Percentiles rank a stretch among this genome's conserved stretches.
Conservation (phyloP, 495 filamentous ascomycete genomes). For the Elaphomyces granulatus region DNA sequence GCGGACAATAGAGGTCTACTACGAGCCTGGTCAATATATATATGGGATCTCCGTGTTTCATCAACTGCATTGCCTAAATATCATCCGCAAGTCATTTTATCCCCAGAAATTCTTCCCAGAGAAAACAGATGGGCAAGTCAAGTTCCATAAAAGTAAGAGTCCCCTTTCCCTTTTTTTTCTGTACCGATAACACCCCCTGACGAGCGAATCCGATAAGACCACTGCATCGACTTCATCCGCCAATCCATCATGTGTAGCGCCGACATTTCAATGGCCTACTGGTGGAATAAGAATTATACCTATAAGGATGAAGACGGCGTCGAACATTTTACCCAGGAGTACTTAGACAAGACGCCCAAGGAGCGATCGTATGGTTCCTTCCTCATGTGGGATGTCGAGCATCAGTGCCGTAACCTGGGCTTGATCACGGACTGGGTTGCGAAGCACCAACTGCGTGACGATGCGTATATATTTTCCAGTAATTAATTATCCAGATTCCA, state of each 20-base stretch:
- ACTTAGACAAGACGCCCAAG: neutral
- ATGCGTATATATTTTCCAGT: constrained; percentile 1
- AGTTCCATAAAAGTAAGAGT: neutral
- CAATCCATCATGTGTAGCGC: constrained; percentile 9
- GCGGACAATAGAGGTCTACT: neutral
- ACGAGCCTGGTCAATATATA: neutral
- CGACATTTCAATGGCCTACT: constrained; percentile 1
- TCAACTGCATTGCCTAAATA: constrained; percentile 15
- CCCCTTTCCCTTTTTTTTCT: too few relatives aligned
- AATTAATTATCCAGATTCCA: too few relatives aligned
- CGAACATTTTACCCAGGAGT: neutral
- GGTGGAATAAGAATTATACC: neutral
- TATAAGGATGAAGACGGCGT: neutral
- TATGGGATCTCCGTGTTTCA: constrained; percentile 10
- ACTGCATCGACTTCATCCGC: constrained; percentile 9
- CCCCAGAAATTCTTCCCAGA: neutral
- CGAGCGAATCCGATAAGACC: constrained; percentile 2
- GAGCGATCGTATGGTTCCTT: neutral
- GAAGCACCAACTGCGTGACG: neutral
- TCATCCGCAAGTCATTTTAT: constrained; percentile 3
- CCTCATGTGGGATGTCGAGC: neutral
- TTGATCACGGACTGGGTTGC: constrained; percentile 1
- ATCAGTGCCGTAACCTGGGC: constrained; percentile 2
- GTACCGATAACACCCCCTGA: too few relatives aligned
- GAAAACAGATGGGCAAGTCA: neutral